Evolutionary conservation across 139 green algal genomes (phyloP), one percentile per base, ranked within the genome.

Genomic region (Chlamydomonas incerta): DNA sequence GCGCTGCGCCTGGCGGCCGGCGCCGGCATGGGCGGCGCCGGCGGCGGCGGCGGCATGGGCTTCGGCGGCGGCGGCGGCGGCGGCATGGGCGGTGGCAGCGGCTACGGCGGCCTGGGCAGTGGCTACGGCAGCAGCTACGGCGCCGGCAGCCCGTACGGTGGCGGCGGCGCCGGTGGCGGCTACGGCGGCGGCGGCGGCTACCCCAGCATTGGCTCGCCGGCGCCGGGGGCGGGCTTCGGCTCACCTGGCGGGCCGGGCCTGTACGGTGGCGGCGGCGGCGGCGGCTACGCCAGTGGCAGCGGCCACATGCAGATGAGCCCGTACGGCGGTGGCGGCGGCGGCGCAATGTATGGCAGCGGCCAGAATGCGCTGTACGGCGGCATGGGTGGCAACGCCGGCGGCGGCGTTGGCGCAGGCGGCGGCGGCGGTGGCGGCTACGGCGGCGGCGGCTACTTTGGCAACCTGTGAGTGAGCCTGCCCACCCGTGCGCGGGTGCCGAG

Each of bases 1-100:
- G 63, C 77, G 18, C 28, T 83, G 15, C 41, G 77, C 23, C 41
- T 83, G 46, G 77, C 63, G 15, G 63, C 63, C 62, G 63, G 26
- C 11, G 62, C 58, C 35, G 46, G 63, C 24, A 60, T 31, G 29
- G n/a, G 70, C 26, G 63, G 63, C 63, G 63, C 63, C 63, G 63
- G 11, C 63, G 63, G 63, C 63, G 3, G 6, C 21, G 28, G 11
- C 17, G 35, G 18, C 20, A 41, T 41, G n/a, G 35, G 34, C 34
- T 46, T 71, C 29, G 74, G 74, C 46, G 26, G 37, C n/a, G 60
- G 33, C 26, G 24, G 41, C 70, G 6, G 2, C 37, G 35, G 8
- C 70, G 41, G 37, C 37, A n/a, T 5, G 31, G 15, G 15, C 31
- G 66, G 31, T 24, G 33, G 33, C 55, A 37, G 35, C 24, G 57